These are phyloP conservation scores for Babesia gibsoni DNA, from an alignment of 169 alveolate genomes.

Conservation along the genomic window DNA sequence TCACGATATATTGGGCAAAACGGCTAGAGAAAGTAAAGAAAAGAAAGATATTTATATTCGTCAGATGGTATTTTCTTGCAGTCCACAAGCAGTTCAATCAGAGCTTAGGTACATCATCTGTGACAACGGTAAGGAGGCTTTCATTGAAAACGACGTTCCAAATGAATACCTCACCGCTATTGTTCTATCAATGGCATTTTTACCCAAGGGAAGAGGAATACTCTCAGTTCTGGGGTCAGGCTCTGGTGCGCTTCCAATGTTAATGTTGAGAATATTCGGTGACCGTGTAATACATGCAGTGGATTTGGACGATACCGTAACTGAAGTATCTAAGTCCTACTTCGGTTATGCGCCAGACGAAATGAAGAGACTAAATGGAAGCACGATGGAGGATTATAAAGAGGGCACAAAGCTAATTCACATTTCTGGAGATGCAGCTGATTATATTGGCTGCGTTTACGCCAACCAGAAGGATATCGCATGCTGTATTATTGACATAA, in stretches of 20 bases:
- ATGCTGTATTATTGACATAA: constrained; percentile 33
- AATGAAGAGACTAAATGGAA: background rate
- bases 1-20: constrained; percentile 13
- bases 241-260: constrained; percentile 34
- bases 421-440: constrained; percentile 39
- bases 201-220: constrained; percentile 8
- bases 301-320: constrained; percentile 43
- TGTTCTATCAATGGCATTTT: constrained; percentile 33
- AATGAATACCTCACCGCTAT: constrained; percentile 52
- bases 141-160: background rate
- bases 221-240: constrained; percentile 44
- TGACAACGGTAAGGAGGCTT: constrained; percentile 5
- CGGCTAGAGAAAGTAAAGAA: background rate
- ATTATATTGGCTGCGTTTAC: background rate
- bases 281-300: constrained; percentile 13
- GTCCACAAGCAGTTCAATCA: constrained; percentile 73
- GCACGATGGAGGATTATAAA: background rate
- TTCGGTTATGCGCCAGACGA: constrained; percentile 47
- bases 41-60: constrained; percentile 51
- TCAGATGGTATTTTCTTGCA: constrained; percentile 74
- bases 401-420: constrained; percentile 7
- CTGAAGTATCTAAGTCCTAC: constrained; percentile 7
- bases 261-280: background rate
- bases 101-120: constrained; percentile 40
- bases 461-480: background rate